Evolutionary conservation across 2,329 filamentous ascomycete species (phyloP).

Genomic region (Fusarium liriodendri): DNA sequence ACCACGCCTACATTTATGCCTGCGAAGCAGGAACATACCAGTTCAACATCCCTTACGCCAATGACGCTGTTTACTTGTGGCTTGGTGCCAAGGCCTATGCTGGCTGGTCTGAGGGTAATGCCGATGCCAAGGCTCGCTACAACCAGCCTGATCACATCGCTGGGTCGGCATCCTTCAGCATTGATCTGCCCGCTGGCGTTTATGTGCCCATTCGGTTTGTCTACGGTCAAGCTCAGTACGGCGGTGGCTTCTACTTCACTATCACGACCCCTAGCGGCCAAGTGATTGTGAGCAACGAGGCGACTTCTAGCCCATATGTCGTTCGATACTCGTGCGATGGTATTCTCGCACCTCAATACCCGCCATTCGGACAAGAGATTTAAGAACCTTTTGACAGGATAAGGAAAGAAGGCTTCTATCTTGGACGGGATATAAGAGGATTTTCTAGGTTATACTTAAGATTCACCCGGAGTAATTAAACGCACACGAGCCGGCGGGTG

Average conservation of each 20-base stretch:
- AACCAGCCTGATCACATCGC: neutral
- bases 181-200: neutral
- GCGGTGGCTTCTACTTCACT: neutral
- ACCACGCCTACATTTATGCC: neutral
- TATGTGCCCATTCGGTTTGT: neutral
- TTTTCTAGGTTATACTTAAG: neutral
- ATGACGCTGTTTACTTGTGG: neutral
- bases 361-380: neutral
- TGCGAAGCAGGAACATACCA: neutral
- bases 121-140: neutral
- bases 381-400: neutral
- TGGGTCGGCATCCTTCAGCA: neutral
- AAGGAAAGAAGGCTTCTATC: neutral
- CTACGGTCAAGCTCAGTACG: constrained; percentile 2
- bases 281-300: neutral
- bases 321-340: neutral
- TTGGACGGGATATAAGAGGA: neutral
- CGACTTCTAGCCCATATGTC: neutral
- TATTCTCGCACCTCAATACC: neutral
- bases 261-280: constrained; percentile 1
- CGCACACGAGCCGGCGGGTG: neutral
- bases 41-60: neutral
- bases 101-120: neutral
- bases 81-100: neutral
- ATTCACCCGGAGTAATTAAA: neutral